Evolutionary conservation across 2,329 filamentous ascomycete genomes (phyloP).

Genomic region (Seiridium cupressi): DNA sequence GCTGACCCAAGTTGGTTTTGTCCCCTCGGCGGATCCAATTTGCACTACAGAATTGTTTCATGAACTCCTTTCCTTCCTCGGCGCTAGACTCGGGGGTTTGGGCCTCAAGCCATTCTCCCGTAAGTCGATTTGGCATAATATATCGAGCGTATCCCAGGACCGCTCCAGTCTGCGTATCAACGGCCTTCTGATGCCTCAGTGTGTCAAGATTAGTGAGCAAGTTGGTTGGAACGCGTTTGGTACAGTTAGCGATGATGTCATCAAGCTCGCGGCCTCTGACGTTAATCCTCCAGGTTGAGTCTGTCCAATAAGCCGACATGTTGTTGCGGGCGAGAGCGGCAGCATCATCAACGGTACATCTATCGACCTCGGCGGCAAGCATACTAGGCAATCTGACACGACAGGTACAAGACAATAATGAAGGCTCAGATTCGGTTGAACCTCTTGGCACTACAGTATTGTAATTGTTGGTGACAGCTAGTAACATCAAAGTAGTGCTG

Average conservation of each 20-base stretch:
- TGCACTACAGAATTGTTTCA: slow-evolving; percentile 8
- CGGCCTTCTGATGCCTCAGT: slow-evolving; percentile 11
- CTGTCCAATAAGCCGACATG: slow-evolving; percentile 22
- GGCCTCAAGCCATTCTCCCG: slow-evolving; percentile 14
- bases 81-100: slow-evolving; percentile 13
- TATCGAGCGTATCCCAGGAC: slow-evolving; percentile 15
- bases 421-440: too few species aligned
- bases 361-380: slow-evolving; percentile 6
- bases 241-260: slow-evolving; percentile 8
- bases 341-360: slow-evolving; percentile 18
- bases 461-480: too few species aligned
- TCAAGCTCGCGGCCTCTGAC: slow-evolving; percentile 12
- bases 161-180: slow-evolving; percentile 8
- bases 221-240: slow-evolving; percentile 9
- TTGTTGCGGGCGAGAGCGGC: slow-evolving; percentile 20
- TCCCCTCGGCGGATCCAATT: slow-evolving; percentile 10
- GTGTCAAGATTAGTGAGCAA: slow-evolving; percentile 7
- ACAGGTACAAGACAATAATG: too few species aligned
- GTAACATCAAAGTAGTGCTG: too few species aligned
- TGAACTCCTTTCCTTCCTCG: slow-evolving; percentile 11
- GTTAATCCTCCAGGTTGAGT: slow-evolving; percentile 18
- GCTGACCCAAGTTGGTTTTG: slow-evolving; percentile 11
- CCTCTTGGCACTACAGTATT: too few species aligned
- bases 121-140: slow-evolving; percentile 14
- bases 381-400: not conserved